These are phyloP conservation scores for Dryadomyces quercus-mongolicae DNA, from an alignment of 2,329 filamentous ascomycete genomes.

Conservation along the genomic window DNA sequence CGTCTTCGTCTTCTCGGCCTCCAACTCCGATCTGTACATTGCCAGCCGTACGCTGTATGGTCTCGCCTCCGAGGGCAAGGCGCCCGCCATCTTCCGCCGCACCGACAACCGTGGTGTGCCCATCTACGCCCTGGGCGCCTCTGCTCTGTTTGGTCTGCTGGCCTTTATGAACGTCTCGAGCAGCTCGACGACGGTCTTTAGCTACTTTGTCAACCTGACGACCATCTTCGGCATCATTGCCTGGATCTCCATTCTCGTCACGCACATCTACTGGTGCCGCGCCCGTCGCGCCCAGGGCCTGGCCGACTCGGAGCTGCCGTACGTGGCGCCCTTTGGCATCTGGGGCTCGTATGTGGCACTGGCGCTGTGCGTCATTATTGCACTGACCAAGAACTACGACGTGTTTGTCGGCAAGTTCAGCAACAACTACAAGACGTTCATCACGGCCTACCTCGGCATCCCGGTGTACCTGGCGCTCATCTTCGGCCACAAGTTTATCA, in stretches of 20 bases:
- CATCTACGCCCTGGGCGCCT: constrained; percentile 21
- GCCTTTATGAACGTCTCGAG: constrained; percentile 28
- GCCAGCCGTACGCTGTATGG: constrained; percentile 27
- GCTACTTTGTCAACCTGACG: constrained; percentile 27
- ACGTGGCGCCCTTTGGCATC: constrained; percentile 22
- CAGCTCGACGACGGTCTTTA: constrained; percentile 22
- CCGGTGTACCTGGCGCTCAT: constrained; percentile 33
- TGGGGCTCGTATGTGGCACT: constrained; percentile 22
- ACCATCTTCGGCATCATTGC: constrained; percentile 29
- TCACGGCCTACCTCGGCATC: constrained; percentile 30
- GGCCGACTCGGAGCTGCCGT: constrained; percentile 20
- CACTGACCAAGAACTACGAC: constrained; percentile 8
- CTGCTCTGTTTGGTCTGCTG: constrained; percentile 22
- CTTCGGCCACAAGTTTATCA: constrained; percentile 45
- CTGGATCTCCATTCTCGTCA: constrained; percentile 26
- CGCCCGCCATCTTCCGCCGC: constrained; percentile 22
- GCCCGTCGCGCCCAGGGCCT: constrained; percentile 25
- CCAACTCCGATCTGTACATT: constrained; percentile 44
- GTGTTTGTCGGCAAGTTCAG: constrained; percentile 27
- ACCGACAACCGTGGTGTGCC: constrained; percentile 25
- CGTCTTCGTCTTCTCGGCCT: constrained; percentile 43
- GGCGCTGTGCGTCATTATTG: constrained; percentile 6
- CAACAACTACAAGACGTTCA: constrained; percentile 20
- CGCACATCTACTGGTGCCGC: constrained; percentile 24
- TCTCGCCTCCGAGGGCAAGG: constrained; percentile 25